A percentile compares a stretch with the other conserved stretches of the same genome.
phyloP scores from a whole-genome alignment of 805 yeast species.

The Myxozyma nipponensis region DNA sequence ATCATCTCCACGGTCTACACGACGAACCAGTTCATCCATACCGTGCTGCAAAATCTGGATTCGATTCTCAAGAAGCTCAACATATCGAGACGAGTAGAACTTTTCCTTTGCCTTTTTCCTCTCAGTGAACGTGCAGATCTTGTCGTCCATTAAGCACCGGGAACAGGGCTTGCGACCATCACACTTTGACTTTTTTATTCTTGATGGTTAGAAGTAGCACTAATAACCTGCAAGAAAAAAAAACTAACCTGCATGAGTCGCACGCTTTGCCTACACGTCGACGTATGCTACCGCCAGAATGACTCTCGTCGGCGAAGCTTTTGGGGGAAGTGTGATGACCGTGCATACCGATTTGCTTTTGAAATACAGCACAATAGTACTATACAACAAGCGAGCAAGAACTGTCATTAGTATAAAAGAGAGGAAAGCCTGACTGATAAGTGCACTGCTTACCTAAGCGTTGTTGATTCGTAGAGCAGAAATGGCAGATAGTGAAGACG shows the following conservation, averaged over 20 bases:
- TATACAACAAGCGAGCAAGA: too few relatives aligned
- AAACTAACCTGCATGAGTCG: constrained; percentile 43
- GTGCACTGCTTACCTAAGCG: too few relatives aligned
- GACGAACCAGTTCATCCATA: constrained; percentile 27
- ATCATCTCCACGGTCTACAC: constrained; percentile 27
- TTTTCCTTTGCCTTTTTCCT: constrained; percentile 53
- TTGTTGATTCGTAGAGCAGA: too few relatives aligned
- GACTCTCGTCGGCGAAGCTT: neutral
- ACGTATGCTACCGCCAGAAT: constrained; percentile 24
- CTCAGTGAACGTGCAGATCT: constrained; percentile 55
- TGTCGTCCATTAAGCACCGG: constrained; percentile 52
- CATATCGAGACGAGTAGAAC: constrained; percentile 51
- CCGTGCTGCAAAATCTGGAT: constrained; percentile 44
- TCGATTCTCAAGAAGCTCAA: constrained; percentile 59
- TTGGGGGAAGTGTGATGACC: neutral
- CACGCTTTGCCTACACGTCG: constrained; percentile 50
- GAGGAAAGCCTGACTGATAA: too few relatives aligned
- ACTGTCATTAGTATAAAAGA: too few relatives aligned
- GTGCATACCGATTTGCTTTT: too few relatives aligned
- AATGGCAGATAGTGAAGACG: too few relatives aligned
- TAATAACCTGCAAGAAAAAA: neutral
- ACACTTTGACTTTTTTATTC: constrained; percentile 34
- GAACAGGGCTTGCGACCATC: constrained; percentile 50
- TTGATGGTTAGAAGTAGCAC: neutral
- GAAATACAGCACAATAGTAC: too few relatives aligned